phyloP scores from a whole-genome alignment of 2,329 filamentous ascomycete species.

The Microsporum ferrugineum region DNA sequence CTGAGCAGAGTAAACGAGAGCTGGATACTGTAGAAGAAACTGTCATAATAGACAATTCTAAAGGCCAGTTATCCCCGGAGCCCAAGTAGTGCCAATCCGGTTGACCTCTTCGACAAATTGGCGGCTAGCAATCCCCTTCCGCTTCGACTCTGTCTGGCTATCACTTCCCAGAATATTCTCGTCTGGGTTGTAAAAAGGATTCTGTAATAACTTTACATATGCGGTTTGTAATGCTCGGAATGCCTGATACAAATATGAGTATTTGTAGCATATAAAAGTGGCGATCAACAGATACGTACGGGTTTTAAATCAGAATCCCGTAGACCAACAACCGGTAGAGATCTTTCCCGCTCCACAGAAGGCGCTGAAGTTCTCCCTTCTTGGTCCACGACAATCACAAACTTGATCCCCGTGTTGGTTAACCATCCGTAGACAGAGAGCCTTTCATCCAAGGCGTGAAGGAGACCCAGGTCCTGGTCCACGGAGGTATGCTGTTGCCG shows the following conservation, averaged over 20 bases:
- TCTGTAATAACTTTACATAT: slow-evolving; percentile 78
- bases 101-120: slow-evolving; percentile 73
- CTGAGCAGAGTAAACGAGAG: not conserved
- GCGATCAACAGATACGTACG: slow-evolving; percentile 37
- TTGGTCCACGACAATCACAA: slow-evolving; percentile 86
- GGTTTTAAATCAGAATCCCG: slow-evolving; percentile 79
- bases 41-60: not conserved
- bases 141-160: slow-evolving; percentile 30
- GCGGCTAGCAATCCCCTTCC: slow-evolving; percentile 50
- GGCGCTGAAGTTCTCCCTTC: slow-evolving; percentile 49
- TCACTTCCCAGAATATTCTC: slow-evolving; percentile 42
- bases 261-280: not conserved
- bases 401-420: slow-evolving; percentile 87
- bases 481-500: slow-evolving; percentile 60
- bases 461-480: slow-evolving; percentile 77
- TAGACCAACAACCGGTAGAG: slow-evolving; percentile 49
- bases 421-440: slow-evolving; percentile 91
- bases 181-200: slow-evolving; percentile 89
- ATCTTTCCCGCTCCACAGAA: slow-evolving; percentile 21
- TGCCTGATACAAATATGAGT: slow-evolving; percentile 40
- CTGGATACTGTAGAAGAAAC: not conserved
- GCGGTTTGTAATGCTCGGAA: slow-evolving; percentile 89
- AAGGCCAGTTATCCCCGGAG: slow-evolving; percentile 50
- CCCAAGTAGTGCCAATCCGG: slow-evolving; percentile 75
- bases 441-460: slow-evolving; percentile 88